Conservation (phyloP, 352 stramenopile genomes). For the Phytophthora pluvialis region DNA sequence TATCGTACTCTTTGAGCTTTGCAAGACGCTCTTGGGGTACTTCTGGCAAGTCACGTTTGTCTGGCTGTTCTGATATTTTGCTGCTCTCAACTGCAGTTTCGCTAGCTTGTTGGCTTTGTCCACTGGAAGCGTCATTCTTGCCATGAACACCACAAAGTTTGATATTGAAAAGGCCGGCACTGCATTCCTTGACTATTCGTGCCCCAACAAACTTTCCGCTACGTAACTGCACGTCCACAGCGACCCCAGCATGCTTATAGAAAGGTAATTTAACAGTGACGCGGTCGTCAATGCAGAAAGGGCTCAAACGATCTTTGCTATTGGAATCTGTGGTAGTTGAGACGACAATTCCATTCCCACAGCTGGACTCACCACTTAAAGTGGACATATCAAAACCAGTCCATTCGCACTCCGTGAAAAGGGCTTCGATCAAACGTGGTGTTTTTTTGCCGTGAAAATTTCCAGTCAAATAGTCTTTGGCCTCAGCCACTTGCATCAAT, state of each 20-base stretch:
- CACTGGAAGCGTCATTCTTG: background rate
- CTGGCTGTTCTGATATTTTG: too few species aligned
- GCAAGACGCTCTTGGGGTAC: constrained; percentile 38
- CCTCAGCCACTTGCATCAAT: constrained; percentile 54
- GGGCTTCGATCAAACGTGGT: constrained; percentile 53
- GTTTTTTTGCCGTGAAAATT: constrained; percentile 69
- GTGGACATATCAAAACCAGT: constrained; percentile 58
- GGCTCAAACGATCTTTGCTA: constrained; percentile 12
- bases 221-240: constrained; percentile 50
- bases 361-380: constrained; percentile 3
- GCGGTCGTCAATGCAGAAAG: constrained; percentile 34
- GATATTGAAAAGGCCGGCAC: constrained; percentile 47
- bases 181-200: constrained; percentile 53
- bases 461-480: constrained; percentile 64
- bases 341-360: background rate
- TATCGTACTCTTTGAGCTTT: constrained; percentile 38
- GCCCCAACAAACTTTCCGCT: constrained; percentile 46
- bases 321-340: background rate
- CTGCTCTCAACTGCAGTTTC: too few species aligned
- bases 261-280: constrained; percentile 44
- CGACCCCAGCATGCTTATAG: constrained; percentile 50
- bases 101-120: too few species aligned
- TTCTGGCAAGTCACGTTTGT: constrained; percentile 11
- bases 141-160: constrained; percentile 41
- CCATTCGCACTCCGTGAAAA: constrained; percentile 76